A percentile compares a stretch with the other conserved stretches of the same genome.
These are phyloP conservation scores for Ananas comosus DNA, from an alignment of 176 grass and related monocot genomes.

Conservation along the genomic window DNA sequence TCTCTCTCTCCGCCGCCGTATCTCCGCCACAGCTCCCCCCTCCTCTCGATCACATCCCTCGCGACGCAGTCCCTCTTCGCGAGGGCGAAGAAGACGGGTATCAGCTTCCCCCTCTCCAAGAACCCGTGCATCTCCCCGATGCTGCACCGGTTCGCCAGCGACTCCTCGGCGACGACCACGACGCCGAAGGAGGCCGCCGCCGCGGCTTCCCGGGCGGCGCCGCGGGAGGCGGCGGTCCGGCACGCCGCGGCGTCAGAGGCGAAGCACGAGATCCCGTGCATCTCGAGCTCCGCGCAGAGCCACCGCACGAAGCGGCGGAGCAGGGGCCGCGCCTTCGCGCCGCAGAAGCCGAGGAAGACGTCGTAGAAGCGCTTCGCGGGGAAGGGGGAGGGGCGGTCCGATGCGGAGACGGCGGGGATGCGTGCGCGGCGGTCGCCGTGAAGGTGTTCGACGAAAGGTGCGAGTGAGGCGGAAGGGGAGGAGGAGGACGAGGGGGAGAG, in stretches of 20 bases:
- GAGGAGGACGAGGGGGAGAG: background rate
- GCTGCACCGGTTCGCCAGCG: conserved; percentile 28
- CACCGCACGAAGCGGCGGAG: conserved; percentile 32
- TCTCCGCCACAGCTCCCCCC: too few relatives aligned
- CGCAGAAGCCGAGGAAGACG: conserved; percentile 32
- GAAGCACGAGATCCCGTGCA: conserved; percentile 38
- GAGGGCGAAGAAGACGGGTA: conserved; percentile 43
- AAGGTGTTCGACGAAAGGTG: background rate
- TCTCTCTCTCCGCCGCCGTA: conserved; percentile 33
- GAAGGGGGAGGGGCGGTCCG: background rate
- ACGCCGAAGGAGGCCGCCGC: conserved; percentile 23
- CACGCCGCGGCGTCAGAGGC: background rate
- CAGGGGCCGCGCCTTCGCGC: background rate
- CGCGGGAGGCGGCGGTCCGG: background rate
- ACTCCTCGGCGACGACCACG: conserved; percentile 25
- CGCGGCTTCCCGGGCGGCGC: conserved; percentile 22
- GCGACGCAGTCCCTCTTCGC: conserved; percentile 16
- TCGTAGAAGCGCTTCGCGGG: conserved; percentile 20
- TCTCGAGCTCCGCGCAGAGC: conserved; percentile 53
- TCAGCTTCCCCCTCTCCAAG: conserved; percentile 16
- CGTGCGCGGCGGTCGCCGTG: background rate
- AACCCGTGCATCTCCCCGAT: conserved; percentile 50
- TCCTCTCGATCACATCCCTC: too few relatives aligned
- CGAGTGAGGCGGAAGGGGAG: background rate
- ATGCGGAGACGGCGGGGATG: background rate